Conservation (phyloP, 2,329 filamentous ascomycete species). For the Colletotrichum trifolii region DNA sequence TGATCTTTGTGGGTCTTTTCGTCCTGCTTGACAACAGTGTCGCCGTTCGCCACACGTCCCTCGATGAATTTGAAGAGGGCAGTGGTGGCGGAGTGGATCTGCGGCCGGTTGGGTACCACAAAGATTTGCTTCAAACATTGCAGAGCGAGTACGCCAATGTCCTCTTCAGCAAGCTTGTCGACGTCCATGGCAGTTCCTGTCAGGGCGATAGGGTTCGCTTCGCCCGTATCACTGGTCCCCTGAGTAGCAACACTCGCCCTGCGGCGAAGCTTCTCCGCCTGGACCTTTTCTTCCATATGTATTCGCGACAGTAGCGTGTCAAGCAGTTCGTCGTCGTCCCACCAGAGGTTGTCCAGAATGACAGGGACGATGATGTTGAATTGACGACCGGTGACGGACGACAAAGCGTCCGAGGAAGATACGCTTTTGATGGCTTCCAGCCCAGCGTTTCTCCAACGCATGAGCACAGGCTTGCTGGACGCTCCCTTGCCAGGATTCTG, state of each 20-base stretch:
- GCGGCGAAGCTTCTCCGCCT: constrained; percentile 73
- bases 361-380: constrained; percentile 84
- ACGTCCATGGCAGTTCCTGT: constrained; percentile 86
- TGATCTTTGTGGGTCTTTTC: constrained; percentile 56
- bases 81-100: constrained; percentile 81
- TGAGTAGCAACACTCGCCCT: constrained; percentile 85
- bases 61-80: constrained; percentile 81
- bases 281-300: constrained; percentile 74
- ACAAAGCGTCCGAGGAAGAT: constrained; percentile 81
- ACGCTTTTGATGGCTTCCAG: constrained; percentile 84
- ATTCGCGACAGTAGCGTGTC: constrained; percentile 74
- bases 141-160: constrained; percentile 85
- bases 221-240: constrained; percentile 73
- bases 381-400: constrained; percentile 79
- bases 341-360: constrained; percentile 87
- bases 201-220: constrained; percentile 77
- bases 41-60: constrained; percentile 64
- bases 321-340: constrained; percentile 76
- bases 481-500: constrained; percentile 61
- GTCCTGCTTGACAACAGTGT: constrained; percentile 63
- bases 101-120: constrained; percentile 80
- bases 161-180: constrained; percentile 89
- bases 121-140: constrained; percentile 91
- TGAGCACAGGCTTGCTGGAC: constrained; percentile 76
- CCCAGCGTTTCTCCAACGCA: constrained; percentile 81